A percentile compares a stretch with the other conserved stretches of the same genome.
Conservation (phyloP, 495 filamentous ascomycete species). For the Hypoxylon cercidicola region DNA sequence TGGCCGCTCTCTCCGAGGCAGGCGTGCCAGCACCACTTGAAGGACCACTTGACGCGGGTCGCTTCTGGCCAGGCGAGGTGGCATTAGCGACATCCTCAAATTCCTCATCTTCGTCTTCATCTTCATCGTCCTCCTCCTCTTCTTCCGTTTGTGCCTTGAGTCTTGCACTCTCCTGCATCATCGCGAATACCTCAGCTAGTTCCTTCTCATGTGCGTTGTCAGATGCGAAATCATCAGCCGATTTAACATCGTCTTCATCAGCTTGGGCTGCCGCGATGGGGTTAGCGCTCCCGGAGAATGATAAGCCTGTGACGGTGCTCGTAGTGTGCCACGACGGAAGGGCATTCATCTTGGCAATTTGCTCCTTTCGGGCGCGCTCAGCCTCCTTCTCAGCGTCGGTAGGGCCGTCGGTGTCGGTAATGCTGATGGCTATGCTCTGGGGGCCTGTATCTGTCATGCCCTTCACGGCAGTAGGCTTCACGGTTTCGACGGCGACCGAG, state of each 20-base stretch:
- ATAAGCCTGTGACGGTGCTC: conserved; percentile 74
- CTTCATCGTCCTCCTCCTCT: conserved; percentile 60
- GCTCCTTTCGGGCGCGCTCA: conserved; percentile 76
- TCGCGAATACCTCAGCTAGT: conserved; percentile 64
- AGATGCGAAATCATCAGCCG: conserved; percentile 48
- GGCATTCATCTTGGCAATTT: conserved; percentile 81
- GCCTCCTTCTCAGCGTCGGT: conserved; percentile 78
- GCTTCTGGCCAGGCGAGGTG: conserved; percentile 42
- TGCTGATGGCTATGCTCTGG: conserved; percentile 78
- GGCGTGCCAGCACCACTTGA: conserved; percentile 49
- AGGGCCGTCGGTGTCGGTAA: conserved; percentile 78
- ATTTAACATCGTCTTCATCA: conserved; percentile 62
- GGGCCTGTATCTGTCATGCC: conserved; percentile 73
- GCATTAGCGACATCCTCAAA: conserved; percentile 47
- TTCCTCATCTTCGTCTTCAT: conserved; percentile 56
- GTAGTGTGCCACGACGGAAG: conserved; percentile 91
- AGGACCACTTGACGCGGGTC: conserved; percentile 45
- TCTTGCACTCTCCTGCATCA: conserved; percentile 58
- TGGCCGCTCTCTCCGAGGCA: conserved; percentile 57
- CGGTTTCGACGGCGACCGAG: conserved; percentile 60
- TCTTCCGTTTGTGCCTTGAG: conserved; percentile 59
- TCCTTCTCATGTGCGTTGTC: conserved; percentile 51
- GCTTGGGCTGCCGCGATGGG: conserved; percentile 60
- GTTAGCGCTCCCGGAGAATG: conserved; percentile 45
- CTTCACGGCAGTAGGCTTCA: conserved; percentile 74